Percentiles rank a stretch among this genome's conserved stretches.
These are phyloP conservation scores for Hymenoscyphus occultus DNA, from an alignment of 2,329 filamentous ascomycete genomes.

Conservation along the genomic window DNA sequence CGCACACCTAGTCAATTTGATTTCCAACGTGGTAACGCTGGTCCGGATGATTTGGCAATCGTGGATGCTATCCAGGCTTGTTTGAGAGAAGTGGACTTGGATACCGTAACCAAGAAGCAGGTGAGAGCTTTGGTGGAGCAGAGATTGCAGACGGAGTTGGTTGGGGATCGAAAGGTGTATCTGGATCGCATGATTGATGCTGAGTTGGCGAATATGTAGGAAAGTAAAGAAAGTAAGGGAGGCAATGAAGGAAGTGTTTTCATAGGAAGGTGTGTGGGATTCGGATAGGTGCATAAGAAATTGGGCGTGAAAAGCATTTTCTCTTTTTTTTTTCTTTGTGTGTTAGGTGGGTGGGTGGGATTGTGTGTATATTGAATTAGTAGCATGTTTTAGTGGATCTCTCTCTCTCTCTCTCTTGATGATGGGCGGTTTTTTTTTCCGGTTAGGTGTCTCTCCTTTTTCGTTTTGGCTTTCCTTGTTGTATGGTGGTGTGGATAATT, in stretches of 20 bases:
- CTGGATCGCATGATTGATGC: constrained; percentile 91
- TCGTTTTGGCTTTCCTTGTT: not conserved
- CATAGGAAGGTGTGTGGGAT: too few species aligned
- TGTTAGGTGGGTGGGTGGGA: too few species aligned
- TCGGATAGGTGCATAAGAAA: not conserved
- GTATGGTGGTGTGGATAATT: not conserved
- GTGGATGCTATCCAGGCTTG: constrained; percentile 81
- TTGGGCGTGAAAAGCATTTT: not conserved
- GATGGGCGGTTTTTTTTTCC: not conserved
- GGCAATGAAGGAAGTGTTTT: too few species aligned
- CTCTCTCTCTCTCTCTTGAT: not conserved
- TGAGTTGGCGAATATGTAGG: constrained; percentile 88
- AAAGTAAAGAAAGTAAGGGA: not conserved
- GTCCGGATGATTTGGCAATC: constrained; percentile 77
- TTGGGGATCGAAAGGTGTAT: constrained; percentile 81
- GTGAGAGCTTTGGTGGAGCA: constrained; percentile 88
- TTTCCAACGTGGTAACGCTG: constrained; percentile 55
- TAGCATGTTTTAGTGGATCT: not conserved
- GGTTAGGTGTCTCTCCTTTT: not conserved
- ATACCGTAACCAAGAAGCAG: constrained; percentile 98
- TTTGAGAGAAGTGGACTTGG: constrained; percentile 83
- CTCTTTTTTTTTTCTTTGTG: not conserved
- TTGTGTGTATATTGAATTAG: not conserved
- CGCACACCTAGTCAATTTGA: constrained; percentile 57
- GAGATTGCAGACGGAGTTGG: constrained; percentile 82